phyloP scores from a whole-genome alignment of 768 basidiomycete species.

The Cyclocybe aegerita region DNA sequence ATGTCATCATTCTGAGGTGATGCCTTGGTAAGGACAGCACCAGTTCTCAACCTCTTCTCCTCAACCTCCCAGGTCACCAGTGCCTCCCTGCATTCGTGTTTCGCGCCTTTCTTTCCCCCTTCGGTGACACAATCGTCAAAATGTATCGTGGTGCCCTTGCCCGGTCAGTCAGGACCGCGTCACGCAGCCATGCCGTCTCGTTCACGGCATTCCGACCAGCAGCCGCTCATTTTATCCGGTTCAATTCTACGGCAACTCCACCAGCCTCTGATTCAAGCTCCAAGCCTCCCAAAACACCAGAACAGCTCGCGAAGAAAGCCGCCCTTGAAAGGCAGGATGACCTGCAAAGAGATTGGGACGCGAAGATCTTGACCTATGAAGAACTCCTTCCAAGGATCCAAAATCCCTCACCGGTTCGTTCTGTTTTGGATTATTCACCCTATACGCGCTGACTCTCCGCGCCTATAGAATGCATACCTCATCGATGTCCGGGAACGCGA shows the following conservation, averaged over 20 bases:
- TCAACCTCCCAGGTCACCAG: not conserved
- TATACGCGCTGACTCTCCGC: not conserved
- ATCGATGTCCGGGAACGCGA: constrained; percentile 94
- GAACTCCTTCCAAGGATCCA: constrained; percentile 78
- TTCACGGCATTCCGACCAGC: constrained; percentile 4
- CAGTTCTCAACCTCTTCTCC: not conserved
- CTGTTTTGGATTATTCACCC: not conserved
- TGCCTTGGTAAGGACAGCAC: too few relatives aligned
- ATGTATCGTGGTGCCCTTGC: constrained; percentile 23
- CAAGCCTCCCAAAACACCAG: constrained; percentile 25
- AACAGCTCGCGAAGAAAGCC: constrained; percentile 31
- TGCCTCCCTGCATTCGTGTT: too few relatives aligned
- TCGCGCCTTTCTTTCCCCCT: not conserved
- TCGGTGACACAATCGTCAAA: not conserved
- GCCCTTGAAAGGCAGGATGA: constrained; percentile 36
- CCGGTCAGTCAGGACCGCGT: constrained; percentile 17
- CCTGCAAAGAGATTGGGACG: constrained; percentile 73
- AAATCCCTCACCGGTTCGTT: constrained; percentile 65
- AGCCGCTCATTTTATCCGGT: constrained; percentile 20
- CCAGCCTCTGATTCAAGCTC: constrained; percentile 11
- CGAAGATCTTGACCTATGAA: constrained; percentile 71
- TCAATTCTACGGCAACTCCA: constrained; percentile 33
- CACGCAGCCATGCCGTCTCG: too few relatives aligned
- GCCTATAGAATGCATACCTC: constrained; percentile 60
- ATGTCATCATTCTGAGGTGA: constrained; percentile 7